Conservation (phyloP, 495 filamentous ascomycete species). For the Xylaria palmicola region DNA sequence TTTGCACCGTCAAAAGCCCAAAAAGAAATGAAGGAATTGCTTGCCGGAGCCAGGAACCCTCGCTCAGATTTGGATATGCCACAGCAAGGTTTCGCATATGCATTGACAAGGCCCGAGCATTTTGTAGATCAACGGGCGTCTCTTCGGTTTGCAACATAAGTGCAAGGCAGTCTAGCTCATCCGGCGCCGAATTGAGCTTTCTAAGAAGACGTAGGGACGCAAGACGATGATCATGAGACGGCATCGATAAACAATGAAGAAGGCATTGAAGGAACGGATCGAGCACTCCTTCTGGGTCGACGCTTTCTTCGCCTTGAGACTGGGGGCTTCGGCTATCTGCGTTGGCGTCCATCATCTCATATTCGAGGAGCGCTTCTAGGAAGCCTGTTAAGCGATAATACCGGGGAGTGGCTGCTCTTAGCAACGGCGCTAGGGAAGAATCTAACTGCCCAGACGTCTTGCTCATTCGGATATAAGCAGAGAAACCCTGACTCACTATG, state of each 20-base stretch:
- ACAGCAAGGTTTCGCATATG: slow-evolving; percentile 74
- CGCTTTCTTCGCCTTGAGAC: slow-evolving; percentile 30
- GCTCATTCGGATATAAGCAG: slow-evolving; percentile 53
- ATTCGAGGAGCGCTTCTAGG: slow-evolving; percentile 62
- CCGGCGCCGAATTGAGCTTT: slow-evolving; percentile 37
- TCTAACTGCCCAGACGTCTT: slow-evolving; percentile 51
- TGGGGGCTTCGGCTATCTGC: slow-evolving; percentile 34
- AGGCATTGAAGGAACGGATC: slow-evolving; percentile 61
- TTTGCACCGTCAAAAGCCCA: slow-evolving; percentile 79
- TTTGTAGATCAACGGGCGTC: slow-evolving; percentile 72
- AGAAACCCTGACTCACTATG: slow-evolving; percentile 56
- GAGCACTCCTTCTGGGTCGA: slow-evolving; percentile 44
- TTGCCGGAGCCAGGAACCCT: slow-evolving; percentile 62
- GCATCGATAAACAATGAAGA: slow-evolving; percentile 66
- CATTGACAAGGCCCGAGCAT: slow-evolving; percentile 72
- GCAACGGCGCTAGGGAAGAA: slow-evolving; percentile 51
- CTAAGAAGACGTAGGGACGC: slow-evolving; percentile 69
- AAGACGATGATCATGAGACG: slow-evolving; percentile 68
- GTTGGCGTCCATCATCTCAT: slow-evolving; percentile 48
- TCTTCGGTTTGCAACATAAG: slow-evolving; percentile 71
- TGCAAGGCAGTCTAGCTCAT: slow-evolving; percentile 43
- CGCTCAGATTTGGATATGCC: slow-evolving; percentile 55
- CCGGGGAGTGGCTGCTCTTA: slow-evolving; percentile 59
- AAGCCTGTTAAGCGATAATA: slow-evolving; percentile 64
- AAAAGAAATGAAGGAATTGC: slow-evolving; percentile 83